Evolutionary conservation across 2,329 filamentous ascomycete genomes (phyloP).

Genomic region (Podosphaera fusca): DNA sequence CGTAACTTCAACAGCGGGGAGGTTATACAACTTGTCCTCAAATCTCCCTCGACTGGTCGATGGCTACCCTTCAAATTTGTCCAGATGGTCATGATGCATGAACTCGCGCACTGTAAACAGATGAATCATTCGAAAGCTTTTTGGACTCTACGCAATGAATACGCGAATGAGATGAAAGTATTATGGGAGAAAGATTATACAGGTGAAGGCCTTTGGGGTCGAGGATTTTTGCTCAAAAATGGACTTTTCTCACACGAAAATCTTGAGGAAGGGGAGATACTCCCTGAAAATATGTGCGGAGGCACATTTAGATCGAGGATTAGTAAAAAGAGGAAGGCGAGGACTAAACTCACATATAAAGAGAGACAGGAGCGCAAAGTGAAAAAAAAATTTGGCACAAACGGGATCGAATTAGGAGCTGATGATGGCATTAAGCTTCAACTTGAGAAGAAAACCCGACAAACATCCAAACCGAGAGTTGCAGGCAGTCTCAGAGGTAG

Average conservation of each 20-base stretch:
- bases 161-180: constrained; percentile 43
- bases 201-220: constrained; percentile 67
- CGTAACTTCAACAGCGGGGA: constrained; percentile 83
- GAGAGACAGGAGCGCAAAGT: constrained; percentile 28
- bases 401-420: constrained; percentile 19
- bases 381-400: constrained; percentile 32
- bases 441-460: constrained; percentile 25
- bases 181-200: constrained; percentile 51
- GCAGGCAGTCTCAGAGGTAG: constrained; percentile 33
- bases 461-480: constrained; percentile 31
- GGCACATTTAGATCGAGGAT: constrained; percentile 46
- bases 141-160: constrained; percentile 56
- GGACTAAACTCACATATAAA: constrained; percentile 18
- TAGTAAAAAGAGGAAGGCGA: constrained; percentile 27
- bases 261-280: constrained; percentile 27
- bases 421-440: constrained; percentile 30
- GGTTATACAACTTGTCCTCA: constrained; percentile 64
- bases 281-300: constrained; percentile 56
- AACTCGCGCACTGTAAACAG: constrained; percentile 63
- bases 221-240: constrained; percentile 37
- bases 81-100: constrained; percentile 89
- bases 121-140: constrained; percentile 76
- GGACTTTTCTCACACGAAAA: constrained; percentile 34
- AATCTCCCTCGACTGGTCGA: constrained; percentile 33
- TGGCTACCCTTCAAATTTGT: constrained; percentile 72